Evolutionary conservation across 495 filamentous ascomycete genomes (phyloP), one percentile per base, ranked within the genome.

Genomic region (Haplographium delicatum): DNA sequence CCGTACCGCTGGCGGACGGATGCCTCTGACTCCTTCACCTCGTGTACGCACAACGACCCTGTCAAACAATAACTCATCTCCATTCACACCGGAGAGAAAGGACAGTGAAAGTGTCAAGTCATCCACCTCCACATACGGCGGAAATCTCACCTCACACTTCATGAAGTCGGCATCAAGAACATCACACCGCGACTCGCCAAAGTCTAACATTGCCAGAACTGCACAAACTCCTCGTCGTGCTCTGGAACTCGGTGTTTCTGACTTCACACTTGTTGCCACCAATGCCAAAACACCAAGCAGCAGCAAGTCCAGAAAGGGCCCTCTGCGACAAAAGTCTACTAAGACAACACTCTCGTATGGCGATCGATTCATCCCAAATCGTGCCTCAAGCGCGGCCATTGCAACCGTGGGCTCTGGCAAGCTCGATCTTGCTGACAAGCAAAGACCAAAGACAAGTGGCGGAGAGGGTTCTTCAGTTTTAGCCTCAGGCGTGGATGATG

Each of bases 311-410:
- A 80, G 85, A 57, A 83, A 84, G 64, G 67, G 72, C 18, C 62
- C 80, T 6, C 70, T 80, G 39, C 79, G 86, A 20, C 65, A 82
- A 50, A 82, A 88, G 57, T 68, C 85, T 5, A 69, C 68, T 65
- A 94, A 91, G 78, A 91, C 89, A 1, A 89, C 89, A 0, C 68
- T 93, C 38, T 82, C 81, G 39, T 88, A 94, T 62, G 90, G 81
- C n/a, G 93, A 98, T 62, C 85, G 93, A 35, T 98, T 96, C 75
- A 97, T 98, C 57, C 93, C 93, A 40, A 96, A 94, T 68, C 82
- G 93, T 5, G 73, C 75, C 15, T 88, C 90, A 40, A 91, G 89
- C 71, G 93, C 95, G 35, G 93, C 86, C 37, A 84, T 96, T 56
- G 77, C 83, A 51, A 88, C 85, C 33, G 81, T 77, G 43, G 89